These are phyloP conservation scores for Lachancea nothofagi DNA, from an alignment of 805 yeast genomes.

Conservation along the genomic window DNA sequence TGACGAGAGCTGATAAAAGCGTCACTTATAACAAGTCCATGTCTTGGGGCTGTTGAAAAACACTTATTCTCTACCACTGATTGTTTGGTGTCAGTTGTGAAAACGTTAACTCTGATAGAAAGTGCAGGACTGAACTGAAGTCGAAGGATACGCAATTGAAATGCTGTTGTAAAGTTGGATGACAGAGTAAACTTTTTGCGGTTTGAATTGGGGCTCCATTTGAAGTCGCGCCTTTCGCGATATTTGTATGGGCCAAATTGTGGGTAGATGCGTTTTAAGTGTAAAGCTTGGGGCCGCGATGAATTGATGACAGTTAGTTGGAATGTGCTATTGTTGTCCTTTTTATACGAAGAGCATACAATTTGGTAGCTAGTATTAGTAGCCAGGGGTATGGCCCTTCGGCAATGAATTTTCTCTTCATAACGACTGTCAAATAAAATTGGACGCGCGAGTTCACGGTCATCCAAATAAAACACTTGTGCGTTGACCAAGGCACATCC, in stretches of 20 bases:
- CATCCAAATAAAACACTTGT: constrained; percentile 22
- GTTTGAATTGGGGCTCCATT: constrained; percentile 11
- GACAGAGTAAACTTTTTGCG: constrained; percentile 12
- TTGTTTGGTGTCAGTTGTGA: constrained; percentile 17
- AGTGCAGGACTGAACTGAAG: constrained; percentile 3
- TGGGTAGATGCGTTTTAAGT: constrained; percentile 12
- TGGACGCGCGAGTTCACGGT: constrained; percentile 20
- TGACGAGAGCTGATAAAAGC: constrained; percentile 8
- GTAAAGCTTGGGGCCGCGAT: not conserved
- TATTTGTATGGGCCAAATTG: constrained; percentile 24
- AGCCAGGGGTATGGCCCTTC: constrained; percentile 14
- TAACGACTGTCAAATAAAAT: constrained; percentile 16
- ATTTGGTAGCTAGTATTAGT: constrained; percentile 21
- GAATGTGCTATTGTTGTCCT: not conserved
- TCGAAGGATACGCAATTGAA: constrained; percentile 22
- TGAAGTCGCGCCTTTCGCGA: constrained; percentile 11
- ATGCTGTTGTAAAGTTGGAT: constrained; percentile 8
- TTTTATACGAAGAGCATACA: constrained; percentile 17
- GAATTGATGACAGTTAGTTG: constrained; percentile 1
- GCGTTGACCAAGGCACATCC: constrained; percentile 13
- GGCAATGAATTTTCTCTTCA: constrained; percentile 10
- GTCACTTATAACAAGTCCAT: constrained; percentile 19
- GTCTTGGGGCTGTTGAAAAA: constrained; percentile 11
- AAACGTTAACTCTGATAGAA: constrained; percentile 20
- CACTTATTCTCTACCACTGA: constrained; percentile 10